Percentiles rank a stretch among this genome's conserved stretches.
Evolutionary conservation across 2,329 filamentous ascomycete genomes (phyloP).

Genomic region (Aspergillus novoparasiticus): DNA sequence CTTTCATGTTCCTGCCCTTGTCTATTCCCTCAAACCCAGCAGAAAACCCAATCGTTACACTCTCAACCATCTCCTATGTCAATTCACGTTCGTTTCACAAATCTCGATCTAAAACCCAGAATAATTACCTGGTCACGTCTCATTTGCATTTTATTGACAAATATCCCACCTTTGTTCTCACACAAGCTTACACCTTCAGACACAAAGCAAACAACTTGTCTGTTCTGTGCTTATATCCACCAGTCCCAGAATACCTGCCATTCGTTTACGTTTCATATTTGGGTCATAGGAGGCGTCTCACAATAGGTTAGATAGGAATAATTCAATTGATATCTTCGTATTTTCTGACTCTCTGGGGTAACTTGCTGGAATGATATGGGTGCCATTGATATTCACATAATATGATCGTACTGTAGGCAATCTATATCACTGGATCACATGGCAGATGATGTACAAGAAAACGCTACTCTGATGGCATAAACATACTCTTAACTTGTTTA

Average conservation of each 20-base stretch:
- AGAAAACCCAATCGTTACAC: not conserved
- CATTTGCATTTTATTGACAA: not conserved
- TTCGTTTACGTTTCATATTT: constrained; percentile 7
- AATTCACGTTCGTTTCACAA: not conserved
- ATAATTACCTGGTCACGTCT: not conserved
- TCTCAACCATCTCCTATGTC: not conserved
- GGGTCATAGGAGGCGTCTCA: constrained; percentile 1
- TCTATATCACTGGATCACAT: not conserved
- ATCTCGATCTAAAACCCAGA: not conserved
- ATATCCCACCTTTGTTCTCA: not conserved
- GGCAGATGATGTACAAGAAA: not conserved
- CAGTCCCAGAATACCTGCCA: not conserved
- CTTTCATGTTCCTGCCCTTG: not conserved
- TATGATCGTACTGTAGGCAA: not conserved
- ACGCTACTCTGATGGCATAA: not conserved
- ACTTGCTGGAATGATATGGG: no score
- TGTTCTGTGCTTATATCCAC: not conserved
- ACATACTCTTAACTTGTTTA: not conserved
- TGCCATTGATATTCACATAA: no score
- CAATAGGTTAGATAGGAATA: not conserved
- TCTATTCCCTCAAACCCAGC: not conserved
- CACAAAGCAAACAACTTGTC: not conserved
- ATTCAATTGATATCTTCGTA: not conserved
- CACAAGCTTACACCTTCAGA: not conserved
- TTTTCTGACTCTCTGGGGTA: not conserved